Conservation (phyloP, 1,284 basidiomycete genomes). For the Ustilago cynodontis region DNA sequence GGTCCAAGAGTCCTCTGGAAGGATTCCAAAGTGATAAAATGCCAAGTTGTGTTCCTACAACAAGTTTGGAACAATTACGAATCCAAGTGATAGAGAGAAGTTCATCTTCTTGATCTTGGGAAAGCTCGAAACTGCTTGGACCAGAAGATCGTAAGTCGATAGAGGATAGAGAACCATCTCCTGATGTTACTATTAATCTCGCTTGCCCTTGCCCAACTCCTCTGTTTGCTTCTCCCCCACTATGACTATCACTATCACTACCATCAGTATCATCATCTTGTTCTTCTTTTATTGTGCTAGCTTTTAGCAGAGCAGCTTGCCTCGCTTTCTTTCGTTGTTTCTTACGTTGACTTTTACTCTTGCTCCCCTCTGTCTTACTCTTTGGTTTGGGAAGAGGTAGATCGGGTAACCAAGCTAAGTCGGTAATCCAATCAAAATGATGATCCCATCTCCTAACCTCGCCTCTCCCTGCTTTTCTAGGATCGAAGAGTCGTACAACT, state of each 20-base stretch:
- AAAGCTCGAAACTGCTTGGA: slow-evolving; percentile 78
- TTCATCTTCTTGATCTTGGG: slow-evolving; percentile 95
- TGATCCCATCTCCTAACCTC: slow-evolving; percentile 80
- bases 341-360: slow-evolving; percentile 29
- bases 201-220: slow-evolving; percentile 21
- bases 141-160: slow-evolving; percentile 75
- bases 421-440: slow-evolving; percentile 95
- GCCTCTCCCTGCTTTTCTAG: slow-evolving; percentile 73
- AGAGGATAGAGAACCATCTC: slow-evolving; percentile 89
- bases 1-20: slow-evolving; percentile 87
- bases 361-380: slow-evolving; percentile 27
- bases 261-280: slow-evolving; percentile 2
- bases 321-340: slow-evolving; percentile 24
- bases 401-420: slow-evolving; percentile 79
- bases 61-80: slow-evolving; percentile 82
- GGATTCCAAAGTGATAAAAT: slow-evolving; percentile 92
- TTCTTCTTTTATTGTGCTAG: neutral
- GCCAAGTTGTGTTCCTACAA: slow-evolving; percentile 90
- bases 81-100: slow-evolving; percentile 85
- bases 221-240: neutral
- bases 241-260: slow-evolving; percentile 9
- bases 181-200: slow-evolving; percentile 72
- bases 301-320: neutral
- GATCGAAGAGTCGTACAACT: slow-evolving; percentile 93
- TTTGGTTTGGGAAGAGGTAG: slow-evolving; percentile 42